These are phyloP conservation scores for Aspergillus olivimuriae DNA, from an alignment of 495 filamentous ascomycete species.

Conservation along the genomic window DNA sequence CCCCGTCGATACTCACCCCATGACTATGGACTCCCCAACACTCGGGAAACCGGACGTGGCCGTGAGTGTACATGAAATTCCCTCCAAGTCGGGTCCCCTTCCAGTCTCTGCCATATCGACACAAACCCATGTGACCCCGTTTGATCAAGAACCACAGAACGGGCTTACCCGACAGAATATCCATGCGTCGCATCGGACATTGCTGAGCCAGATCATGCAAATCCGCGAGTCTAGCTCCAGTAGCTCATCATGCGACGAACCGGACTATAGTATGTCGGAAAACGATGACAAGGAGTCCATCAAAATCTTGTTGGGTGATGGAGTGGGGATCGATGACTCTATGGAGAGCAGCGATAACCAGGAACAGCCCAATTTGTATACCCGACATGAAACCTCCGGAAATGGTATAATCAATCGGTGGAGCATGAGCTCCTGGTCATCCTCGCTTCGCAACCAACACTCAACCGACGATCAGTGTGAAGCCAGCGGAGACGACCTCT, in stretches of 20 bases:
- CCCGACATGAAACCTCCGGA: slow-evolving; percentile 10
- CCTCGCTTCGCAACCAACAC: slow-evolving; percentile 36
- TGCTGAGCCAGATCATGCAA: slow-evolving; percentile 47
- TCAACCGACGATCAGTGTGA: slow-evolving; percentile 37
- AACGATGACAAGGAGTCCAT: slow-evolving; percentile 53
- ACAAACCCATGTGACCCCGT: slow-evolving; percentile 57
- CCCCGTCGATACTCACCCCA: slow-evolving; percentile 7
- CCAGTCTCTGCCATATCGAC: slow-evolving; percentile 39
- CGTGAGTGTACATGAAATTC: slow-evolving; percentile 8
- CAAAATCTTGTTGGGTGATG: slow-evolving; percentile 51
- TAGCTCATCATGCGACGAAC: slow-evolving; percentile 42
- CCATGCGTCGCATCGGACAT: slow-evolving; percentile 33
- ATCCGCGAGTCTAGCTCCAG: slow-evolving; percentile 43
- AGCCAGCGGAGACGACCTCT: slow-evolving; percentile 26
- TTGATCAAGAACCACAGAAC: slow-evolving; percentile 64
- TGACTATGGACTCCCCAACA: slow-evolving; percentile 57
- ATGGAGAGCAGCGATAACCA: slow-evolving; percentile 25
- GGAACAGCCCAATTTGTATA: slow-evolving; percentile 18
- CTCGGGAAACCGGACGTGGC: slow-evolving; percentile 56
- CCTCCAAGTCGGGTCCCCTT: slow-evolving; percentile 42
- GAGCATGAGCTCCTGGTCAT: slow-evolving; percentile 51
- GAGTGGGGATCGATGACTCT: slow-evolving; percentile 32
- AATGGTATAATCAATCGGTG: slow-evolving; percentile 32
- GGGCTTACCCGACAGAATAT: slow-evolving; percentile 39
- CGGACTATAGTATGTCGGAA: slow-evolving; percentile 47